phyloP scores from a whole-genome alignment of 257 asterid species.

The Gentiana dahurica region DNA sequence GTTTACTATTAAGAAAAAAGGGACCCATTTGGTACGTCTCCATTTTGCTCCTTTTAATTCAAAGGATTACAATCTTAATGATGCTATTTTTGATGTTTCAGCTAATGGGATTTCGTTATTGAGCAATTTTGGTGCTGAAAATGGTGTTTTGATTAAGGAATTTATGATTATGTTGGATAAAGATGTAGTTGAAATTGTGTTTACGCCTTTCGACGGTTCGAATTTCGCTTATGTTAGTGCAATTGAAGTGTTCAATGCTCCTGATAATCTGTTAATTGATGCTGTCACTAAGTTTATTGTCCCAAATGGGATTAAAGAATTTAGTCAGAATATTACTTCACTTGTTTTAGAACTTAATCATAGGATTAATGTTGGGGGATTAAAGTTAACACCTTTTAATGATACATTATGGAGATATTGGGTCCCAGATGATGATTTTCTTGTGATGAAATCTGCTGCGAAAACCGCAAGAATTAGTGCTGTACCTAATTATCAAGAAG shows the following conservation, averaged over 20 bases:
- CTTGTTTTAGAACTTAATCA: constrained; percentile 59
- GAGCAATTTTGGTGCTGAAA: constrained; percentile 21
- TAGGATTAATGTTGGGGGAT: constrained; percentile 77
- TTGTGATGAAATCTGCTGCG: constrained; percentile 64
- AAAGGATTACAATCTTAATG: constrained; percentile 26
- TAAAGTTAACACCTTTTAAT: constrained; percentile 62
- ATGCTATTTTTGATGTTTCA: constrained; percentile 35
- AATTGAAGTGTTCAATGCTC: constrained; percentile 65
- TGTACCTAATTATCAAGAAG: constrained; percentile 48
- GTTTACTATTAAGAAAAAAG: constrained; percentile 35
- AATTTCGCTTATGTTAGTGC: constrained; percentile 56
- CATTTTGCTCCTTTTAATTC: constrained; percentile 61
- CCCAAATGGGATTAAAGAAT: constrained; percentile 41
- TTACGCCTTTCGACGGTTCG: constrained; percentile 31
- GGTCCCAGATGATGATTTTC: constrained; percentile 63
- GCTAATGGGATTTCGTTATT: constrained; percentile 48
- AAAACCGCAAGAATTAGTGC: constrained; percentile 32
- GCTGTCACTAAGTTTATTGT: constrained; percentile 34
- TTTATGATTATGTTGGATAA: constrained; percentile 43
- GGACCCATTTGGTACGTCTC: constrained; percentile 64
- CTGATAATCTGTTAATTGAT: constrained; percentile 55
- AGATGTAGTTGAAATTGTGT: constrained; percentile 42
- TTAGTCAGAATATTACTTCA: constrained; percentile 47
- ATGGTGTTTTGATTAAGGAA: constrained; percentile 32
- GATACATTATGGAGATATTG: constrained; percentile 80